Conservation (phyloP, 805 yeast genomes). For the Wickerhamomyces rabaulensis region DNA sequence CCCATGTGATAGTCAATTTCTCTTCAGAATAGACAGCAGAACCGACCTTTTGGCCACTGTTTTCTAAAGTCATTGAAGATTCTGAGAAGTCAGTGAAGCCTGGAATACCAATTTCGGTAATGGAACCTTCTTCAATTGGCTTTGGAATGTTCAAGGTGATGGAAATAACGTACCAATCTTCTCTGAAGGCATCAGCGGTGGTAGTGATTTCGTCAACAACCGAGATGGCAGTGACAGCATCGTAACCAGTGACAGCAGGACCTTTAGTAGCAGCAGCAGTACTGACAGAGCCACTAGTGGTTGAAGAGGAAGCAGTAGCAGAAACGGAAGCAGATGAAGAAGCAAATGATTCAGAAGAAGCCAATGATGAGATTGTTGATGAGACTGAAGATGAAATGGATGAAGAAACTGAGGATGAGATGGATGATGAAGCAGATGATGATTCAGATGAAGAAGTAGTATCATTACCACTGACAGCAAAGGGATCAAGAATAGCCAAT, state of each 20-base stretch:
- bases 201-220: constrained; percentile 2
- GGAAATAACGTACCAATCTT: constrained; percentile 4
- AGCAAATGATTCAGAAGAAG: neutral
- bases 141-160: neutral
- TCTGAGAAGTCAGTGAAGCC: constrained; percentile 1
- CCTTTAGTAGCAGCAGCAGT: neutral
- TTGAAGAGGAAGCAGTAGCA: neutral
- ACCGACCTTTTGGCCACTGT: no score
- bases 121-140: constrained; percentile 5
- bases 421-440: constrained; percentile 1
- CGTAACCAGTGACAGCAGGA: constrained; percentile 4
- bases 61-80: no score
- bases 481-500: constrained; percentile 4
- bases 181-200: neutral
- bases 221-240: constrained; percentile 1
- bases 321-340: neutral
- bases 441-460: neutral
- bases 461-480: neutral
- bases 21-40: neutral
- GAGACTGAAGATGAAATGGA: constrained; percentile 1
- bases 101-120: constrained; percentile 4
- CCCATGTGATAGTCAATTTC: constrained; percentile 1
- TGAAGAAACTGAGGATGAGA: constrained; percentile 32
- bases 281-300: neutral
- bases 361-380: neutral